These are phyloP conservation scores for Acacia acuminata DNA, from an alignment of 306 rosid species.

Conservation along the genomic window DNA sequence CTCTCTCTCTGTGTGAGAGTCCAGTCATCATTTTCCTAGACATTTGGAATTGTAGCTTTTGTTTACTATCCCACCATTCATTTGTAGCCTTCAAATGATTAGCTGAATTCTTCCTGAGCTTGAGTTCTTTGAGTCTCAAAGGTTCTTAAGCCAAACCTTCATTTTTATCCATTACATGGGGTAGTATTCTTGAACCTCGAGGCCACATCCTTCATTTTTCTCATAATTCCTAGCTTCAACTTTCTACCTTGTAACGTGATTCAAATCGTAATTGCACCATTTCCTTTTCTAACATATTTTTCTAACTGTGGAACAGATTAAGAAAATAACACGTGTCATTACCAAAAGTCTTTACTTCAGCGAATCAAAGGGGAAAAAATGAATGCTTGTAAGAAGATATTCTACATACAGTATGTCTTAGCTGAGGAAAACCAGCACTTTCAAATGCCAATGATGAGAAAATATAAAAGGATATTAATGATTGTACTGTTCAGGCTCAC, in stretches of 20 bases:
- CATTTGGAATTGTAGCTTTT: background rate
- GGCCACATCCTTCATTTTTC: background rate
- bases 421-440: background rate
- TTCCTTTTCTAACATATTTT: background rate
- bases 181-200: background rate
- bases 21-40: background rate
- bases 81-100: background rate
- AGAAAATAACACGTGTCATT: background rate
- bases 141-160: background rate
- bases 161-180: no score
- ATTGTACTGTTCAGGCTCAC: background rate
- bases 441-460: background rate
- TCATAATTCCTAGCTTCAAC: background rate
- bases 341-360: background rate
- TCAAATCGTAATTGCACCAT: constrained; percentile 4
- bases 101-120: background rate
- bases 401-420: no score
- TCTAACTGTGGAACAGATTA: background rate
- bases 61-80: background rate
- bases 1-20: background rate
- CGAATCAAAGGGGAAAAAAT: background rate
- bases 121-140: background rate
- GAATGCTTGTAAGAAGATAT: no score
- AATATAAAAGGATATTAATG: background rate
- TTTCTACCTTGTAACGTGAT: background rate